Evolutionary conservation across 208 protist genomes (phyloP), one percentile per base, ranked within the genome.

Genomic region (Cochliopodium minus): DNA sequence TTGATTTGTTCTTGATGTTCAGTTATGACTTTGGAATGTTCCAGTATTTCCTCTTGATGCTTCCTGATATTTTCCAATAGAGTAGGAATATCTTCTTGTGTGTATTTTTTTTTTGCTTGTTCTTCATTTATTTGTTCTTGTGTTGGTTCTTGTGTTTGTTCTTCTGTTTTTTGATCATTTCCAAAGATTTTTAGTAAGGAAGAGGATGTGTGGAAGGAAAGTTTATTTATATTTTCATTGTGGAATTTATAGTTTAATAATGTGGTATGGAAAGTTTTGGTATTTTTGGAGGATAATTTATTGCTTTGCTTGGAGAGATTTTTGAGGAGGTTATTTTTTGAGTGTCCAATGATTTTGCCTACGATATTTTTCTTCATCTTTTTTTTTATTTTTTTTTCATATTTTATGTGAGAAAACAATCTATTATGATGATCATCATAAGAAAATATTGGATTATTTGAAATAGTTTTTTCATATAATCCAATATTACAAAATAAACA

Each of bases 71-170:
- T n/a, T n/a, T n/a, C n/a, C n/a, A n/a, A n/a, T n/a, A n/a, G n/a
- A n/a, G n/a, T n/a, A n/a, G n/a, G n/a, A n/a, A n/a, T 23, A 47
- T 47, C 42, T 29, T 47, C 42, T 22, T 6, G 13, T 7, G 39
- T 20, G 10, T 4, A 10, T 10, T 36, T 36, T 4, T 10, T 36
- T 29, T 28, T 0, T 13, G 57, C 22, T 87, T 76, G 49, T 88
- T 87, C 59, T 81, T 83, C 25, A 86, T 64, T 36, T 80, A 66
- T 40, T 71, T 74, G 10, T 83, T 51, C 38, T 63, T 64, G 32
- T 72, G 51, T 57, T 75, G 73, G 5, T 74, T 69, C 7, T 73
- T 71, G 45, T 72, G 69, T 42, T 85, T 70, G 20, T 83, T 70
- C 53, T 73, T 76, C 43, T 88, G 75, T 30, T 80, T 29, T 34